Evolutionary conservation across 768 basidiomycete genomes (phyloP).

Genomic region (Mycena haematopus): DNA sequence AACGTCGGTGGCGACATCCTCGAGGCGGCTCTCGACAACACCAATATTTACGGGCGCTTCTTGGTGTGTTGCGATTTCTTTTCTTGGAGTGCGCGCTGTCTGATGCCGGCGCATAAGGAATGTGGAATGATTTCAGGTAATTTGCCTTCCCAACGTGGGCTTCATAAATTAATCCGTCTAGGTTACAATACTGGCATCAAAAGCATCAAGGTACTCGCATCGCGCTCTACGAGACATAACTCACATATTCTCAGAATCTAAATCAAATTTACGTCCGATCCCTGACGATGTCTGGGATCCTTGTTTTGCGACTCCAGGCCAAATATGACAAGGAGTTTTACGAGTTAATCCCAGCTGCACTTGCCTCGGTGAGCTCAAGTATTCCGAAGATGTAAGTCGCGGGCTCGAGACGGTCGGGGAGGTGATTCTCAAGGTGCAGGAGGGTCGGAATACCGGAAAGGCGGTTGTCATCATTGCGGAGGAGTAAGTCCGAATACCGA

Average conservation of each 20-base stretch:
- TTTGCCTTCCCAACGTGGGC: too few species aligned
- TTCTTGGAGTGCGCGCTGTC: too few species aligned
- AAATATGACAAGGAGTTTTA: neutral
- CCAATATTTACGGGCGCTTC: neutral
- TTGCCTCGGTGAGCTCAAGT: neutral
- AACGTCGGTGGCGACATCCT: constrained; percentile 1
- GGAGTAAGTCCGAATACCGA: too few species aligned
- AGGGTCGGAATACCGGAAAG: neutral
- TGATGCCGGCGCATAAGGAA: neutral
- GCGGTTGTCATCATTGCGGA: neutral
- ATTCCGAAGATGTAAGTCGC: neutral
- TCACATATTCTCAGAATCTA: neutral
- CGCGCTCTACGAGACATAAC: too few species aligned
- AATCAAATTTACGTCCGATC: neutral
- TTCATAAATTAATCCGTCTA: neutral
- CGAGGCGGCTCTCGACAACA: constrained; percentile 2
- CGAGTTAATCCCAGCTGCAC: neutral
- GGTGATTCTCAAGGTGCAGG: neutral
- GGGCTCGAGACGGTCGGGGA: neutral
- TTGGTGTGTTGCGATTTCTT: neutral
- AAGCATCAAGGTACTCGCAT: neutral
- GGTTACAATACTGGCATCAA: constrained; percentile 1
- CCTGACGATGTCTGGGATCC: neutral
- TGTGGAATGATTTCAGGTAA: constrained; percentile 6
- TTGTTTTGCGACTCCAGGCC: neutral